A percentile compares a stretch with the other conserved stretches of the same genome.
Conservation (phyloP, 306 rosid species). For the Ceratonia siliqua region DNA sequence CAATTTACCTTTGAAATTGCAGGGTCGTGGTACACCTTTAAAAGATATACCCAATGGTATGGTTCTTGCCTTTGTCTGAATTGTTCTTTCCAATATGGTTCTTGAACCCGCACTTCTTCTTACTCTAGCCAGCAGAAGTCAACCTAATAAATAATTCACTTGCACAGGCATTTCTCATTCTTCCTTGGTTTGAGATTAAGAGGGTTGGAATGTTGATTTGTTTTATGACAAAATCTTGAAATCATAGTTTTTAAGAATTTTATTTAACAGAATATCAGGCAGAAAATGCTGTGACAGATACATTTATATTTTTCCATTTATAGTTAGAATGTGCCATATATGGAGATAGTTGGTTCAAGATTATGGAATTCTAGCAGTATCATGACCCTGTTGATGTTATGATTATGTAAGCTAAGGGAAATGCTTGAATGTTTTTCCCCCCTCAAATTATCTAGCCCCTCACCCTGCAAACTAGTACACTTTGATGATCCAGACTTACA, state of each 20-base stretch:
- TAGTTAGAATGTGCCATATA: not conserved
- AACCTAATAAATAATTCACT: not conserved
- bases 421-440: not conserved
- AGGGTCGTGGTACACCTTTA: slow-evolving; percentile 89
- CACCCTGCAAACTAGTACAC: not conserved
- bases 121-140: slow-evolving; percentile 1
- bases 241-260: not conserved
- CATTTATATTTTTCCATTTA: not conserved
- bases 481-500: not conserved
- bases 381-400: not conserved
- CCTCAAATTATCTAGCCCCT: not conserved
- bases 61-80: slow-evolving; percentile 19
- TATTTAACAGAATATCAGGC: not conserved
- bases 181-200: not conserved
- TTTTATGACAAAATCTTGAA: not conserved
- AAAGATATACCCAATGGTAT: slow-evolving; percentile 97
- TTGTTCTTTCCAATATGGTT: slow-evolving; percentile 12
- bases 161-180: slow-evolving; percentile 2
- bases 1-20: slow-evolving; percentile 43
- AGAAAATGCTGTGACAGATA: not conserved
- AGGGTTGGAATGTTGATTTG: not conserved
- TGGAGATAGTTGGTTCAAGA: not conserved
- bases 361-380: not conserved
- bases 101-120: not conserved
- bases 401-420: not conserved